These are phyloP conservation scores for Nemophila menziesii DNA, from an alignment of 257 asterid species.

Conservation along the genomic window DNA sequence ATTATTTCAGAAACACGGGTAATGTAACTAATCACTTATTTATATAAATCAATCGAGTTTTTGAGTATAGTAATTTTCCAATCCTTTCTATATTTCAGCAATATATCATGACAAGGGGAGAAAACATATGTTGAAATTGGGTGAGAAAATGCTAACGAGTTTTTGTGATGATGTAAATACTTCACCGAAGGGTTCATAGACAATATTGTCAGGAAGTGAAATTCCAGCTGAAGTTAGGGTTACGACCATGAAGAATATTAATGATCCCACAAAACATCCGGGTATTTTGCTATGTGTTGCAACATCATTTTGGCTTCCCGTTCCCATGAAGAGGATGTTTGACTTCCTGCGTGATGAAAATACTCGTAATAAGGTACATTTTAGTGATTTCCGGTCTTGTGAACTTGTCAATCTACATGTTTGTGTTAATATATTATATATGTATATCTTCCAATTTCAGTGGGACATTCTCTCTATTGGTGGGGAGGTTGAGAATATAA, in stretches of 20 bases:
- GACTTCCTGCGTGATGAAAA: slow-evolving; percentile 5
- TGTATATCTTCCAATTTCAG: no score
- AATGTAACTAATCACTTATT: no score
- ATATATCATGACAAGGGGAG: not conserved
- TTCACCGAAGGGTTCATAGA: not conserved
- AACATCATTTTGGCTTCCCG: slow-evolving; percentile 10
- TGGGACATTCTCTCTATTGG: slow-evolving; percentile 5
- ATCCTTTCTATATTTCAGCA: not conserved
- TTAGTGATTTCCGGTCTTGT: no score
- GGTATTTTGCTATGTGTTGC: slow-evolving; percentile 7
- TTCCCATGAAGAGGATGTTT: slow-evolving; percentile 2
- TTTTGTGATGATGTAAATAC: slow-evolving; percentile 11
- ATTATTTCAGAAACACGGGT: slow-evolving; percentile 14
- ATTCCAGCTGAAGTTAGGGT: slow-evolving; percentile 4
- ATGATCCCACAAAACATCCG: not conserved
- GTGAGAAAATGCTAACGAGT: slow-evolving; percentile 10
- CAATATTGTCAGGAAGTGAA: not conserved
- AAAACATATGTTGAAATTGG: slow-evolving; percentile 5
- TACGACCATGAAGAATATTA: slow-evolving; percentile 1
- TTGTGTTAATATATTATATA: not conserved
- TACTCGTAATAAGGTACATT: slow-evolving; percentile 10
- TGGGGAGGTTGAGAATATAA: no score
- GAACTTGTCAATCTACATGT: no score
- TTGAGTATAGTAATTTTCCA: no score
- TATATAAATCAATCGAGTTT: no score